Percentiles rank a stretch among this genome's conserved stretches.
These are phyloP conservation scores for Ploettnerulaceae sp. DNA, from an alignment of 2,329 filamentous ascomycete genomes.

Conservation along the genomic window DNA sequence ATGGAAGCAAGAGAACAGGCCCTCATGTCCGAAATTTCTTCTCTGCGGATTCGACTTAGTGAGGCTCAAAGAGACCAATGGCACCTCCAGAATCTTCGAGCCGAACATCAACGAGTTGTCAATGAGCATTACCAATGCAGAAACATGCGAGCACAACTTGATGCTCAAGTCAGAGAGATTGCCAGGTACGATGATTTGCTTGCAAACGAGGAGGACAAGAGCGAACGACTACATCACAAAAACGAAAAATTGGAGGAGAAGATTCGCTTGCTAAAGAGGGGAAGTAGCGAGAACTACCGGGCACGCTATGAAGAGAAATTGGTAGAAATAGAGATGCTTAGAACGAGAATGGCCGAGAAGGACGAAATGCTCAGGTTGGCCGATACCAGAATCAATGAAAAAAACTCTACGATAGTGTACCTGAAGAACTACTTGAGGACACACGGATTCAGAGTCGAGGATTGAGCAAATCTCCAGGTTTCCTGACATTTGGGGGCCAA, in stretches of 20 bases:
- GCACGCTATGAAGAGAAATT: conserved; percentile 24
- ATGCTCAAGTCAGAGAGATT: conserved; percentile 14
- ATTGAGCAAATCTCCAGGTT: too few species aligned
- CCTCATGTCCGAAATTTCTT: conserved; percentile 15
- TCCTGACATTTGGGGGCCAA: not conserved
- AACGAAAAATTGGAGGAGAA: conserved; percentile 24
- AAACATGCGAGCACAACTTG: conserved; percentile 15
- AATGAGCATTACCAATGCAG: conserved; percentile 22
- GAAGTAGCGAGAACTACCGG: conserved; percentile 16
- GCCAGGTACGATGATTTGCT: conserved; percentile 16
- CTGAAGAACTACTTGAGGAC: conserved; percentile 18
- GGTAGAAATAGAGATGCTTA: conserved; percentile 21
- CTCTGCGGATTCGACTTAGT: conserved; percentile 20
- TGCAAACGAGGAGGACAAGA: conserved; percentile 14
- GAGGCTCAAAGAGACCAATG: conserved; percentile 19
- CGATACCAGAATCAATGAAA: conserved; percentile 19
- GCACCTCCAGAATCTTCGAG: conserved; percentile 16
- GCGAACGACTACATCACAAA: conserved; percentile 11
- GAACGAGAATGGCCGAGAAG: conserved; percentile 14
- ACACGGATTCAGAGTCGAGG: conserved; percentile 20
- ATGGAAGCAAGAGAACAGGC: conserved; percentile 17
- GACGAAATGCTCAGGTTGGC: conserved; percentile 17
- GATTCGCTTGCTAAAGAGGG: conserved; percentile 19
- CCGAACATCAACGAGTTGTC: conserved; percentile 14
- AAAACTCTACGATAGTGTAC: conserved; percentile 20